Evolutionary conservation across 75 land plant species (phyloP).

Genomic region (Adiantum capillusveneris): DNA sequence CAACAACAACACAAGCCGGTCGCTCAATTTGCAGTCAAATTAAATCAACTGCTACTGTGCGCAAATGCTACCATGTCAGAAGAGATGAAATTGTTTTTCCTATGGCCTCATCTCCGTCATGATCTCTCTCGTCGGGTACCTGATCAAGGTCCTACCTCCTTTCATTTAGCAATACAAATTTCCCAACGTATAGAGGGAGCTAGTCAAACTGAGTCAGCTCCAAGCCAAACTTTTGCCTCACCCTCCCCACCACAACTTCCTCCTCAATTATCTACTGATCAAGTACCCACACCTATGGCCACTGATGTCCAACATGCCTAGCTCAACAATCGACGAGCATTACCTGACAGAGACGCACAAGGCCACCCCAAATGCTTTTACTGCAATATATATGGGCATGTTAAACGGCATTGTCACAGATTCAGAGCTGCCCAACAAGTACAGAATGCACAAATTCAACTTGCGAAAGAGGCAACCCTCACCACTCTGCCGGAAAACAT

Average conservation of each 20-base stretch:
- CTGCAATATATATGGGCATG: too few relatives aligned
- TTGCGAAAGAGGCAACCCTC: too few relatives aligned
- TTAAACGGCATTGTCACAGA: neutral
- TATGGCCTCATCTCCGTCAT: neutral
- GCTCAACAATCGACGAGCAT: neutral
- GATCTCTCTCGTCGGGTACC: neutral
- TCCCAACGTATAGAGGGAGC: neutral
- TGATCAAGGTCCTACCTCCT: neutral
- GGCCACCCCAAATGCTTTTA: too few relatives aligned
- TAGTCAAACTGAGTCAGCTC: too few relatives aligned
- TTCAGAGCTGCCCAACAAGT: neutral
- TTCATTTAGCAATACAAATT: neutral
- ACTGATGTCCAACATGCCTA: neutral
- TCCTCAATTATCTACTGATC: neutral
- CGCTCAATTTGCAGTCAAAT: neutral
- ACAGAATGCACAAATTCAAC: constrained; percentile 2
- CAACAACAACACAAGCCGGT: neutral
- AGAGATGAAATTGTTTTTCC: neutral
- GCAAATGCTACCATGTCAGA: neutral
- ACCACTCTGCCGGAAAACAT: too few relatives aligned
- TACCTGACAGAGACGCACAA: neutral
- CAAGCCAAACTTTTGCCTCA: neutral
- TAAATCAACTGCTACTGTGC: neutral
- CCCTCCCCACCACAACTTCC: neutral
- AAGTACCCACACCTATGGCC: neutral